Conservation (phyloP, 2,329 filamentous ascomycete species). For the Aspergillus japonicus region DNA sequence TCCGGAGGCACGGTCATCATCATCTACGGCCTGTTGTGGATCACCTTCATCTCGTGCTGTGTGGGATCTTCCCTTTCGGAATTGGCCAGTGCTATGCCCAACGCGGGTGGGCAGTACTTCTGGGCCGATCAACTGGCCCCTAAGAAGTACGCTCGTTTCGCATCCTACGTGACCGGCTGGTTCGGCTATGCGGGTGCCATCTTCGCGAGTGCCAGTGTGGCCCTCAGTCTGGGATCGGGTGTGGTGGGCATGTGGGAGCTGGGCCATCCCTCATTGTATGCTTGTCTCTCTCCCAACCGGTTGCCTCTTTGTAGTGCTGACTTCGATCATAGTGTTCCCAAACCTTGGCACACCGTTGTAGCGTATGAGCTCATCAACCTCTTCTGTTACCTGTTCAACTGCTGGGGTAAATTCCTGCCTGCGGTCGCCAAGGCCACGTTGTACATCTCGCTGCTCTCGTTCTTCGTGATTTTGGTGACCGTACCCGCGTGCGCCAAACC, state of each 20-base stretch:
- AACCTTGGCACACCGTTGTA: constrained; percentile 42
- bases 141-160: constrained; percentile 45
- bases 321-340: constrained; percentile 26
- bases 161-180: constrained; percentile 51
- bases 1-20: constrained; percentile 51
- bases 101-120: constrained; percentile 54
- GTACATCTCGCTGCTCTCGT: constrained; percentile 49
- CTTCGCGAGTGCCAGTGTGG: constrained; percentile 55
- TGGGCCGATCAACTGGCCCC: constrained; percentile 52
- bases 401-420: constrained; percentile 39
- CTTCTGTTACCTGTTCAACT: constrained; percentile 52
- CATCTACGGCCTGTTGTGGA: constrained; percentile 51
- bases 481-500: constrained; percentile 48
- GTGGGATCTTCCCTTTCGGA: constrained; percentile 50
- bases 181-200: constrained; percentile 56
- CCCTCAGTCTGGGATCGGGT: constrained; percentile 49
- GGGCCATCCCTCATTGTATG: constrained; percentile 54
- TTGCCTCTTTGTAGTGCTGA: constrained; percentile 32
- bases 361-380: constrained; percentile 50
- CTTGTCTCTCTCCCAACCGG: constrained; percentile 49
- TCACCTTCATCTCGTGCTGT: constrained; percentile 47
- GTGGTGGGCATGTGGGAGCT: constrained; percentile 54
- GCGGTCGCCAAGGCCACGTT: constrained; percentile 45
- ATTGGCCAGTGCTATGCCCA: constrained; percentile 50
- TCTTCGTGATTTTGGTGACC: constrained; percentile 50